phyloP scores from a whole-genome alignment of 2,329 filamentous ascomycete species.

The Cladosporium sp. region DNA sequence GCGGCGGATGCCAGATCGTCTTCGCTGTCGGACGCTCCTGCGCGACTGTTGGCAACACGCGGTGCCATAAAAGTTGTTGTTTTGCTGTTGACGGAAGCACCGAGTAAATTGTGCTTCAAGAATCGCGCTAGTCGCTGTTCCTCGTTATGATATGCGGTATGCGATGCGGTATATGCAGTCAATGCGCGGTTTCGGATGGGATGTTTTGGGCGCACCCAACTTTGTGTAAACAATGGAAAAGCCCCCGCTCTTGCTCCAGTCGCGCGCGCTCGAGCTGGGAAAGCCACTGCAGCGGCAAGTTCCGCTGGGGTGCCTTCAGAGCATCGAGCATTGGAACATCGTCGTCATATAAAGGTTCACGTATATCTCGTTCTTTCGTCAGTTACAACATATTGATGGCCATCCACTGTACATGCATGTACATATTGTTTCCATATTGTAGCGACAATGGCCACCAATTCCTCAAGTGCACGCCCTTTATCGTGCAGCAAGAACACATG shows the following conservation, averaged over 20 bases:
- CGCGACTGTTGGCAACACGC: slow-evolving; percentile 10
- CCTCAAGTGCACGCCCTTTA: too few species aligned
- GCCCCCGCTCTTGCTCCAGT: neutral
- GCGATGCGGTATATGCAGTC: slow-evolving; percentile 2
- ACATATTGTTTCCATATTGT: too few species aligned
- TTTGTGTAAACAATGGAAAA: neutral
- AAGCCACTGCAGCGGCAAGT: neutral
- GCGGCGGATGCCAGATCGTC: slow-evolving; percentile 21
- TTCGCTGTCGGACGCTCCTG: slow-evolving; percentile 22
- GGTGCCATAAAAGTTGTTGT: neutral
- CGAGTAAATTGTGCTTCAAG: neutral
- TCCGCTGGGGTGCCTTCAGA: neutral
- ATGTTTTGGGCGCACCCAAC: slow-evolving; percentile 2
- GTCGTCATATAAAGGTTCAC: too few species aligned
- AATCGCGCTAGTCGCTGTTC: neutral
- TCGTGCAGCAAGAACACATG: too few species aligned
- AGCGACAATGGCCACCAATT: too few species aligned
- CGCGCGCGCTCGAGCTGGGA: too few species aligned
- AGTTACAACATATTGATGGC: too few species aligned
- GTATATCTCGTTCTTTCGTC: too few species aligned
- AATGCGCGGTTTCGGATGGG: neutral
- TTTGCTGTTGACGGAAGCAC: neutral
- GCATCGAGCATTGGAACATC: too few species aligned
- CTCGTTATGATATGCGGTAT: neutral
- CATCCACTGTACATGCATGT: too few species aligned